phyloP scores from a whole-genome alignment of 768 basidiomycete genomes.

The Mycena vitilis region DNA sequence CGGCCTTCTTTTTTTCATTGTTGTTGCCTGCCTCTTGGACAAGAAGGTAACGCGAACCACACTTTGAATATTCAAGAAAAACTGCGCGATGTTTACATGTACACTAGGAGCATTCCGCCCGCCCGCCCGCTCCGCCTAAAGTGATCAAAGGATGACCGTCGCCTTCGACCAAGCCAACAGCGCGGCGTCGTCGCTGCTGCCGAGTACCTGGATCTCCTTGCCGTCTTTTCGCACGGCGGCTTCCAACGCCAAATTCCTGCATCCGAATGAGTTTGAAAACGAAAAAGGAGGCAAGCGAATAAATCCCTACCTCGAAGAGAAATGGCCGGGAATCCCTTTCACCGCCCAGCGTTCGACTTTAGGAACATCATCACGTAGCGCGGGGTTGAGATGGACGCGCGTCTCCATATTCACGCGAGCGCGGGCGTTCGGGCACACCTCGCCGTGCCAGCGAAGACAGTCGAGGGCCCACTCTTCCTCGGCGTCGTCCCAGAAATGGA shows the following conservation, averaged over 20 bases:
- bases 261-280: too few species aligned
- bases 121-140: background rate
- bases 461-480: background rate
- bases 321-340: background rate
- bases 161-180: background rate
- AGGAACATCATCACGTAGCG: too few species aligned
- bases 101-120: too few species aligned
- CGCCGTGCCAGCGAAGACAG: background rate
- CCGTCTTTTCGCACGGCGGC: background rate
- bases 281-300: too few species aligned
- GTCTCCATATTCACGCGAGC: background rate
- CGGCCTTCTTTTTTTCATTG: too few species aligned
- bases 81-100: too few species aligned
- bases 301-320: background rate
- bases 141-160: too few species aligned
- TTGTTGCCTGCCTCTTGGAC: too few species aligned
- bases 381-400: slow-evolving; percentile 1
- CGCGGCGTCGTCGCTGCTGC: background rate
- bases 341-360: background rate
- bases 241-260: too few species aligned
- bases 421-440: background rate
- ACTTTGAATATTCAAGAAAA: too few species aligned
- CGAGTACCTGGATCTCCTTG: background rate
- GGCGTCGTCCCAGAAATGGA: background rate
- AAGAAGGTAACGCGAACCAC: too few species aligned